Conservation (phyloP, 2,329 filamentous ascomycete species). For the Dryadomyces sulphureus region DNA sequence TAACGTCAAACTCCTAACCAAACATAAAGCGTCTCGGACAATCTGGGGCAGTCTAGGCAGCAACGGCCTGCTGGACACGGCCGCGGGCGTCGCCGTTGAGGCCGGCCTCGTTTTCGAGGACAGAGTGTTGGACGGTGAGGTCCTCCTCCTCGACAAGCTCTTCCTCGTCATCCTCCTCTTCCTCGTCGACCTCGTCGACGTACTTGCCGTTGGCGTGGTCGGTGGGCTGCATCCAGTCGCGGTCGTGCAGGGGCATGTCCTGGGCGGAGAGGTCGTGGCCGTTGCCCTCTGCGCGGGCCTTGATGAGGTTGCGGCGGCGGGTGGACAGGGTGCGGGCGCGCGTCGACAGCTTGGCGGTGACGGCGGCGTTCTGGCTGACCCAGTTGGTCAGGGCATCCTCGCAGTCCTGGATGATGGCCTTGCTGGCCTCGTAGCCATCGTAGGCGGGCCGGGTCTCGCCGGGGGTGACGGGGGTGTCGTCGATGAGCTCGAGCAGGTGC, state of each 20-base stretch:
- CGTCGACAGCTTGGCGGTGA: slow-evolving; percentile 73
- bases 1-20: too few species aligned
- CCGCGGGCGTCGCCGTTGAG: slow-evolving; percentile 43
- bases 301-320: slow-evolving; percentile 61
- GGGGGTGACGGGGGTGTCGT: slow-evolving; percentile 92
- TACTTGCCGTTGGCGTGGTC: slow-evolving; percentile 44
- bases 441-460: slow-evolving; percentile 93
- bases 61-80: slow-evolving; percentile 36
- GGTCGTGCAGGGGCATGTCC: slow-evolving; percentile 62
- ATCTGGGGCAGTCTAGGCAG: too few species aligned
- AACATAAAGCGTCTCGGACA: background rate
- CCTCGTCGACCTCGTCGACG: slow-evolving; percentile 50
- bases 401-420: slow-evolving; percentile 98
- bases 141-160: slow-evolving; percentile 14
- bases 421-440: slow-evolving; percentile 95
- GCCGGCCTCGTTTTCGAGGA: slow-evolving; percentile 35
- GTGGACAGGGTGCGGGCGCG: slow-evolving; percentile 80
- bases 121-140: slow-evolving; percentile 23
- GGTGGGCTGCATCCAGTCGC: slow-evolving; percentile 70
- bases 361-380: slow-evolving; percentile 80
- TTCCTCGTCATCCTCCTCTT: slow-evolving; percentile 19
- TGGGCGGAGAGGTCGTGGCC: slow-evolving; percentile 73
- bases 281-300: slow-evolving; percentile 56
- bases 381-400: slow-evolving; percentile 96
- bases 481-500: slow-evolving; percentile 91